A percentile compares a stretch with the other conserved stretches of the same genome.
Evolutionary conservation across 768 basidiomycete species (phyloP).

Genomic region (Phanerochaete sordida): DNA sequence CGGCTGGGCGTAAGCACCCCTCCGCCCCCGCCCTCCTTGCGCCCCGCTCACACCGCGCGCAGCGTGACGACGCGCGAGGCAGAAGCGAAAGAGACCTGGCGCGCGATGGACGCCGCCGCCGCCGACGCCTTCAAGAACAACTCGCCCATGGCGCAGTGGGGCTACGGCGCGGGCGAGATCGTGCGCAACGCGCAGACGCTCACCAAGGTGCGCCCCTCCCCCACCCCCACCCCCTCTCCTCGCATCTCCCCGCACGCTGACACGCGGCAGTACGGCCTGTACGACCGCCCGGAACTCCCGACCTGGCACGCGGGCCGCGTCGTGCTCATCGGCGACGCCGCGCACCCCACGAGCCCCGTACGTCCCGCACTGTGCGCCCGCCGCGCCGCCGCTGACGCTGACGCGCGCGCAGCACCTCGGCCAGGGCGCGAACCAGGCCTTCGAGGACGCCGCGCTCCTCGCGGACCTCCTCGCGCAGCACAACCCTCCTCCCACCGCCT

Average conservation of each 20-base stretch:
- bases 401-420: conserved; percentile 34
- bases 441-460: conserved; percentile 38
- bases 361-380: neutral
- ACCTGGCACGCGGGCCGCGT: conserved; percentile 41
- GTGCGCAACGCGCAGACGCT: conserved; percentile 22
- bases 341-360: conserved; percentile 45
- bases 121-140: conserved; percentile 17
- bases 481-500: conserved; percentile 23
- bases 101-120: conserved; percentile 24
- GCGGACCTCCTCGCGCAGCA: conserved; percentile 30
- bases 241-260: neutral
- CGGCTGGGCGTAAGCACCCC: neutral
- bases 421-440: conserved; percentile 43
- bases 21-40: too few species aligned
- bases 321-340: conserved; percentile 42
- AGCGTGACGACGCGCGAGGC: conserved; percentile 32
- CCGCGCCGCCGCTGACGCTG: neutral
- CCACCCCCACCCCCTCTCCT: neutral
- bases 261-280: conserved; percentile 35
- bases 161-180: conserved; percentile 24
- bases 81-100: conserved; percentile 40
- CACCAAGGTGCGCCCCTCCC: conserved; percentile 23
- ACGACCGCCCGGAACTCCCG: conserved; percentile 39
- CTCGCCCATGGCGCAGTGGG: conserved; percentile 20
- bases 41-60: neutral